These are phyloP conservation scores for Porphyra umbilicalis DNA, from an alignment of 31 red algal genomes.

Conservation along the genomic window DNA sequence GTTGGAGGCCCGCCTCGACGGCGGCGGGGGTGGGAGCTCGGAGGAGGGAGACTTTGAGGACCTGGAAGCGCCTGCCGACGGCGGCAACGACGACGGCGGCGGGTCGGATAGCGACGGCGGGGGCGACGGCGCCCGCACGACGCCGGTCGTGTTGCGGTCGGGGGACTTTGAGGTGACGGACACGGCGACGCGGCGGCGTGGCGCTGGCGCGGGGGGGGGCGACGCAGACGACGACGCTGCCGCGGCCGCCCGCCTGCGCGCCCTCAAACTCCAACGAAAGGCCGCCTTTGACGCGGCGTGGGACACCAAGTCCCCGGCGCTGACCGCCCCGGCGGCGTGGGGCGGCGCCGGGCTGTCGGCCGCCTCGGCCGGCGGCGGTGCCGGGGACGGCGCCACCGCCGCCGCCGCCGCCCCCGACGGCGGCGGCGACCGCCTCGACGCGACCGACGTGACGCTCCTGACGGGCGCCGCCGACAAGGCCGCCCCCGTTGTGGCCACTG, in stretches of 20 bases:
- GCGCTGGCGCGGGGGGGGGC: neutral
- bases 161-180: neutral
- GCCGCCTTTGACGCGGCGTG: slow-evolving; percentile 26
- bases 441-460: neutral
- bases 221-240: neutral
- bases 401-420: slow-evolving; percentile 4
- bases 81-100: neutral
- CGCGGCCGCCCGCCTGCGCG: slow-evolving; percentile 1
- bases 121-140: neutral
- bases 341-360: neutral
- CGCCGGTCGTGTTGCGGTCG: neutral
- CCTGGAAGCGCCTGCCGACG: slow-evolving; percentile 3
- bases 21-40: neutral
- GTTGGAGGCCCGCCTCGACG: neutral
- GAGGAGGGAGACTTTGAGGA: slow-evolving; percentile 40
- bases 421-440: slow-evolving; percentile 16
- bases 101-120: neutral
- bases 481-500: neutral
- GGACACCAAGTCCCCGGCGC: slow-evolving; percentile 10
- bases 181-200: neutral
- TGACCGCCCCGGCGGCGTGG: neutral
- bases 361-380: neutral
- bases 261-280: slow-evolving; percentile 10
- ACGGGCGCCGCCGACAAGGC: neutral
- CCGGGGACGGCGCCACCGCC: neutral